Base-by-base conservation (phyloP, 768 basidiomycete genomes). In the Rhodocollybia butyracea region DNA sequence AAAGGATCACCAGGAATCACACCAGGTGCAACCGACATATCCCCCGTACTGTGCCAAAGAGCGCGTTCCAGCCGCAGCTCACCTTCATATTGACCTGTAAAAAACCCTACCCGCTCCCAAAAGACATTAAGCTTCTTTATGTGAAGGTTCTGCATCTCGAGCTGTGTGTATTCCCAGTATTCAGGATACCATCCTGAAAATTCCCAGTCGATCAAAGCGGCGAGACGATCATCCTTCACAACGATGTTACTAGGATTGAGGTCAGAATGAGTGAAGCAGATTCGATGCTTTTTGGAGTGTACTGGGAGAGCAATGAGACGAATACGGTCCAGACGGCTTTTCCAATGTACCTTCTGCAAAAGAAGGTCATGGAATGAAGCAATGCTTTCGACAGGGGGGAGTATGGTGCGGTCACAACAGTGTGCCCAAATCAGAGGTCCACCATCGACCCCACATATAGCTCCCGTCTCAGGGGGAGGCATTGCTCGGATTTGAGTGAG, bases 181-280 rank as follows among this genome's bases (percentile, higher is more conserved):
- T 61, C 62, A 24, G 62, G 62, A 40, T 51, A 63, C 64, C 61
- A 66, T 21, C 66, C 68, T 8, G 68, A 52, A 46, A 38, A 58
- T 46, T 68, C 68, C 68, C 68, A 69, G 30, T 68, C 67, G 40
- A 69, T 62, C 27, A 68, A 62, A 17, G 59, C 63, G 2, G 55
- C 60, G 29, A 69, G 57, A 5, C 54, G 57, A 2, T 64, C 63
- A 42, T 60, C 57, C 26, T 63, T 55, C 48, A 66, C 62, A 24
- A 69, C 46, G 39, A 69, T 65, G 45, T 68, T 67, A 27, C 59
- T 40, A 11, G 62, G 57, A 19, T 50, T 55, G 5, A 68, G 26
- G 47, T 69, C 67, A 7, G 59, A 60, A 54, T 70, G 68, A 11
- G 61, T 54, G 54, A 67, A 64, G 22, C 57, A 54, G n/a, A 61